Percentiles rank a stretch among this genome's conserved stretches.
phyloP scores from a whole-genome alignment of 2,329 filamentous ascomycete species.

The Penicillium occitanis region DNA sequence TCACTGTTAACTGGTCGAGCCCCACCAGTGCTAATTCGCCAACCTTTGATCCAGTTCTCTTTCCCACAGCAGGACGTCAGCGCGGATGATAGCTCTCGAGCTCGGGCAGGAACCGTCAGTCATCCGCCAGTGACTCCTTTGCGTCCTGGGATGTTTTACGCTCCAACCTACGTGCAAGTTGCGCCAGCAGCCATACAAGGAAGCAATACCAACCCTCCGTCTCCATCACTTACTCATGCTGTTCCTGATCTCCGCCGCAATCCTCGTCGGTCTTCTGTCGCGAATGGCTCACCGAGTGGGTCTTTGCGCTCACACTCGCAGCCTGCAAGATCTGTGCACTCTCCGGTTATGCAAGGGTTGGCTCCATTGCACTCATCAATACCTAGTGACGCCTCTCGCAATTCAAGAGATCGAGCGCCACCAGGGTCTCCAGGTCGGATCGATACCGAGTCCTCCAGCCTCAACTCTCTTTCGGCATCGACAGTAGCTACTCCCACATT shows the following conservation, averaged over 20 bases:
- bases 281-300: constrained; percentile 43
- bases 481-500: constrained; percentile 33
- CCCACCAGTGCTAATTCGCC: constrained; percentile 42
- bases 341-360: constrained; percentile 34
- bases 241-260: constrained; percentile 47
- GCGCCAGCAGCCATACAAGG: constrained; percentile 38
- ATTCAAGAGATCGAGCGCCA: constrained; percentile 32
- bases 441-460: constrained; percentile 33
- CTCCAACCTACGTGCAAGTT: constrained; percentile 39
- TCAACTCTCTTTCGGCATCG: constrained; percentile 11
- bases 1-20: constrained; percentile 42
- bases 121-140: constrained; percentile 35
- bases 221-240: constrained; percentile 42
- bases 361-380: constrained; percentile 35
- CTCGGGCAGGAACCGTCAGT: constrained; percentile 40
- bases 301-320: constrained; percentile 52
- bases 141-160: constrained; percentile 39
- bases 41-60: constrained; percentile 44
- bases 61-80: constrained; percentile 37
- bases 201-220: constrained; percentile 48
- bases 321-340: constrained; percentile 47
- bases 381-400: constrained; percentile 31
- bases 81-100: constrained; percentile 38
- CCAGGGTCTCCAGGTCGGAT: constrained; percentile 37
- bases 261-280: constrained; percentile 46